phyloP scores from a whole-genome alignment of 306 rosid species.

The Acacia crassicarpa region DNA sequence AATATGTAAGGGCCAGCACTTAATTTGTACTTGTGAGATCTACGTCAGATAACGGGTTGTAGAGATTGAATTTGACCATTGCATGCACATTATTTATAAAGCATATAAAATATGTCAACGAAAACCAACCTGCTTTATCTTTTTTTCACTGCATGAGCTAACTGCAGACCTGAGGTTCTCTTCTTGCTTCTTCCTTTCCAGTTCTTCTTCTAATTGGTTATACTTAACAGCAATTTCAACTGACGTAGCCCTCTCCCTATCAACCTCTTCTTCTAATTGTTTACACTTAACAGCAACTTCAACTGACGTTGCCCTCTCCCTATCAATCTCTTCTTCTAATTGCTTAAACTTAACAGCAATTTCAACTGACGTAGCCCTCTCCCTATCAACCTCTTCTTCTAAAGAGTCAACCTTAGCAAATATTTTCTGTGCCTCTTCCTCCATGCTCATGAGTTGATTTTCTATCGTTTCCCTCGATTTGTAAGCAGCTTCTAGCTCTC shows the following conservation, averaged over 20 bases:
- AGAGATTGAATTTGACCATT: background rate
- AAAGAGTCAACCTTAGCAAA: constrained; percentile 52
- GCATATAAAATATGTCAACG: background rate
- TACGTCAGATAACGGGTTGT: background rate
- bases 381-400: constrained; percentile 54
- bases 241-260: constrained; percentile 55
- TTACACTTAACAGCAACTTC: constrained; percentile 49
- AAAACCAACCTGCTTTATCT: constrained; percentile 72
- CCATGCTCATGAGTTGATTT: constrained; percentile 62
- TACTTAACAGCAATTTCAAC: constrained; percentile 42
- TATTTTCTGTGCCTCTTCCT: constrained; percentile 59
- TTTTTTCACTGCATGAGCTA: constrained; percentile 43
- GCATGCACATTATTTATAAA: background rate
- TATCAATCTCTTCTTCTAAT: constrained; percentile 53
- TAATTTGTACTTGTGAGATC: background rate
- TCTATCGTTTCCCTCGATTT: constrained; percentile 63
- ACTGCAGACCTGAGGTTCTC: constrained; percentile 38
- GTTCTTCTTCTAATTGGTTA: constrained; percentile 51
- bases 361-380: constrained; percentile 54
- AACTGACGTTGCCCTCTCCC: constrained; percentile 53
- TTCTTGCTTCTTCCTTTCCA: constrained; percentile 54
- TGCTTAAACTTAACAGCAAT: constrained; percentile 40
- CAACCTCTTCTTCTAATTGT: constrained; percentile 50
- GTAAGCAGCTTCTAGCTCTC: constrained; percentile 52
- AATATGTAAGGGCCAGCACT: background rate